Evolutionary conservation across 305 asterid species (phyloP), one percentile per base, ranked within the genome.

Genomic region (Fraxinus dipetala): DNA sequence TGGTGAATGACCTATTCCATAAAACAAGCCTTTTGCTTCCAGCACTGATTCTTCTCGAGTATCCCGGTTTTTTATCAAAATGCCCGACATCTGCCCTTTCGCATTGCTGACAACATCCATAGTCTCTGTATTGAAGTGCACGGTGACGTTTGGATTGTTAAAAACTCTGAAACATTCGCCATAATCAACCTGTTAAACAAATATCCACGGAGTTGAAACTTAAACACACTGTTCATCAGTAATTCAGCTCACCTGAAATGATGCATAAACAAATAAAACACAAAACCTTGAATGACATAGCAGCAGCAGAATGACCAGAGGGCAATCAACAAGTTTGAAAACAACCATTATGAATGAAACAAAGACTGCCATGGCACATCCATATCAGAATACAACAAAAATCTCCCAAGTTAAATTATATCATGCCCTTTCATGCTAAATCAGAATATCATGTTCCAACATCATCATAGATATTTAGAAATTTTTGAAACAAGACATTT

Each of bases 141-240:
- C 98, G 70, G 97, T 96, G 91, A 94, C 75, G 89, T 95, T 95
- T 86, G 98, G 97, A 82, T 92, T 96, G 97, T 94, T 88, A 90
- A 90, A 85, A 89, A 95, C 98, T 96, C 99, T 96, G 99, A 93
- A 94, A 96, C 98, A 96, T 94, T 90, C 98, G 98, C 97, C 98
- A 94, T 91, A 96, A 96, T 89, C 97, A 96, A 89, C 99, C 99
- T 96, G 99, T 96, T 96, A 96, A 93, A 91, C 93, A 94, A 88
- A 96, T 97, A 94, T 92, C 88, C 96, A 90, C 89, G 97, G 89
- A 94, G 96, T 91, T 91, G 94, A 88, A 96, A 91, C 95, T 88
- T 89, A 89, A 94, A 89, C 87, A 87, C 73, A 84, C 88, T 81
- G 83, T 86, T 91, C 86, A 85, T 90, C 89, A 91, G 93, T 86